Percentiles rank a stretch among this genome's conserved stretches.
phyloP scores from a whole-genome alignment of 1,139 yeast genomes.

The Lodderomyces pseudojiufengensis region DNA sequence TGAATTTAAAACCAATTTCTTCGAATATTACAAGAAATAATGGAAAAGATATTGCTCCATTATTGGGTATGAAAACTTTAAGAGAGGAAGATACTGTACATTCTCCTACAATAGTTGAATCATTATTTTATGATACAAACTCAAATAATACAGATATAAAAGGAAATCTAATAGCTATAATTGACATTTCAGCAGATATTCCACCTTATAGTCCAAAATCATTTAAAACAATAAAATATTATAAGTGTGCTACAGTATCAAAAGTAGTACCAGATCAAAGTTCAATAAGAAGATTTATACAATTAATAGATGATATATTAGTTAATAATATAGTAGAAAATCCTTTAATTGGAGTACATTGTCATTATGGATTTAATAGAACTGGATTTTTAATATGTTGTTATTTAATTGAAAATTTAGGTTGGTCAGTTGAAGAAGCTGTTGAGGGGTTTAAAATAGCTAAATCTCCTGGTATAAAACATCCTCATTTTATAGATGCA shows the following conservation, averaged over 20 bases:
- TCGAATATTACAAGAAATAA: constrained; percentile 34
- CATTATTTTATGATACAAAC: constrained; percentile 34
- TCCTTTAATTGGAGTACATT: constrained; percentile 63
- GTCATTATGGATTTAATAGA: constrained; percentile 80
- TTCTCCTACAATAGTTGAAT: constrained; percentile 56
- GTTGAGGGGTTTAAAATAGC: constrained; percentile 56
- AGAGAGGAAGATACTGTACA: constrained; percentile 62
- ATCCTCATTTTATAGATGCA: constrained; percentile 74
- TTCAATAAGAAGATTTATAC: constrained; percentile 56
- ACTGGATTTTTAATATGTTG: constrained; percentile 75
- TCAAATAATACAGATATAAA: constrained; percentile 7
- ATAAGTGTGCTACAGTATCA: constrained; percentile 75
- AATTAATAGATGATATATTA: constrained; percentile 50
- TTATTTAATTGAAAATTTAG: constrained; percentile 58
- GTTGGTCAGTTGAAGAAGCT: constrained; percentile 62
- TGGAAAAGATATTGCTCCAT: constrained; percentile 39
- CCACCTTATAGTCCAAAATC: constrained; percentile 70
- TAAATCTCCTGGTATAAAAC: constrained; percentile 71
- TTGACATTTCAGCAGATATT: constrained; percentile 72
- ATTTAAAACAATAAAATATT: constrained; percentile 51
- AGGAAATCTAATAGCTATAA: constrained; percentile 51
- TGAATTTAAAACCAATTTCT: constrained; percentile 49
- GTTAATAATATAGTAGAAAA: constrained; percentile 16
- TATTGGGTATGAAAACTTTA: constrained; percentile 73
- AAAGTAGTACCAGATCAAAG: constrained; percentile 69